phyloP scores from a whole-genome alignment of 371 early-diverging fungal species.

The Apophysomyces ossiformis region DNA sequence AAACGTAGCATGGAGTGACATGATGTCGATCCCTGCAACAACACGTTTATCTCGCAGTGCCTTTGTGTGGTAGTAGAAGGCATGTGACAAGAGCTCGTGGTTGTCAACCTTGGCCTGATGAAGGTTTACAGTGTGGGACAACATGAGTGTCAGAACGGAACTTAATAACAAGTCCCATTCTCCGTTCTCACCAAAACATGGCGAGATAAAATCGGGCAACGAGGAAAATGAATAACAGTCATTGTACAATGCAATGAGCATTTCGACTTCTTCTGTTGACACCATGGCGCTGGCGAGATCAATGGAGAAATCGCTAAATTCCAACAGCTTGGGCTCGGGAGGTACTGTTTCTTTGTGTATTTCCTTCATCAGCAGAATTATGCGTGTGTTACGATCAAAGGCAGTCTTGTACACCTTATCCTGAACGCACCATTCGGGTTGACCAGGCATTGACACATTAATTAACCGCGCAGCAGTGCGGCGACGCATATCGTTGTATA shows the following conservation, averaged over 20 bases:
- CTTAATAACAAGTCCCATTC: constrained; percentile 27
- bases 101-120: constrained; percentile 29
- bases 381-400: constrained; percentile 26
- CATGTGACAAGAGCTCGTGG: constrained; percentile 25
- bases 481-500: constrained; percentile 25
- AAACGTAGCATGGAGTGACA: constrained; percentile 28
- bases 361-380: constrained; percentile 16
- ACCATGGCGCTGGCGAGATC: constrained; percentile 33
- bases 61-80: constrained; percentile 27
- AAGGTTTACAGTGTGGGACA: constrained; percentile 29
- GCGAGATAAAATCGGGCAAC: constrained; percentile 30
- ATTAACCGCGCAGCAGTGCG: constrained; percentile 22
- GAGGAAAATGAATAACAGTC: constrained; percentile 34
- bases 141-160: constrained; percentile 27
- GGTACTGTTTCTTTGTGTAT: constrained; percentile 25
- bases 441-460: constrained; percentile 20
- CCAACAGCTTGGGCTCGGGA: constrained; percentile 16
- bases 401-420: constrained; percentile 20
- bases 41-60: constrained; percentile 19
- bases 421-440: constrained; percentile 23
- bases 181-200: constrained; percentile 24
- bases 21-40: constrained; percentile 23
- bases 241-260: constrained; percentile 32
- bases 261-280: constrained; percentile 27
- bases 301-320: constrained; percentile 15